A percentile compares a stretch with the other conserved stretches of the same genome.
Conservation (phyloP, 306 rosid species). For the Castanea sativa region DNA sequence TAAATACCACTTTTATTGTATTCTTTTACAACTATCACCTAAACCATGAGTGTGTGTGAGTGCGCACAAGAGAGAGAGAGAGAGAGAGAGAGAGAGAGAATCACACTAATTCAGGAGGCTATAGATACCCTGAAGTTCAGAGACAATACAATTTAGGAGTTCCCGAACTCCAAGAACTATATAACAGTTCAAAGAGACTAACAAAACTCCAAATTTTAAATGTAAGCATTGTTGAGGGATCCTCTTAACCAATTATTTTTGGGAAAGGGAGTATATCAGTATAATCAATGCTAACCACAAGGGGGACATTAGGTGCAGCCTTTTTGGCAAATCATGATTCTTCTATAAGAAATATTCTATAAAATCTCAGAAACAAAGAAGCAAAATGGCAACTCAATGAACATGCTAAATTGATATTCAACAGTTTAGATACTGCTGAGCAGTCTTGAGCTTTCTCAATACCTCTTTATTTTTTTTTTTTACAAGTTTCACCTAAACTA, state of each 20-base stretch:
- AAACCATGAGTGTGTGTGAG: neutral
- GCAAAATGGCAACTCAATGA: neutral
- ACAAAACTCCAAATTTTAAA: constrained; percentile 21
- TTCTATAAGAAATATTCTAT: neutral
- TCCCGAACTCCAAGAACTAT: constrained; percentile 32
- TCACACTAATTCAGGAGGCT: neutral
- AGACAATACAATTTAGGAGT: constrained; percentile 18
- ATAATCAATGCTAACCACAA: constrained; percentile 19
- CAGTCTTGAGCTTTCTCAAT: too few species aligned
- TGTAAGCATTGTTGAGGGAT: constrained; percentile 28
- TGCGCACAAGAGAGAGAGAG: neutral
- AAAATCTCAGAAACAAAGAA: neutral
- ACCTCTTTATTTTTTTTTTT: neutral
- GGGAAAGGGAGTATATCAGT: constrained; percentile 5
- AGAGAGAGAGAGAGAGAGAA: neutral
- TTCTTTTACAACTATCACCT: too few species aligned
- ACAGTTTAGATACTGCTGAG: too few species aligned
- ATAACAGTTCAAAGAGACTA: constrained; percentile 25
- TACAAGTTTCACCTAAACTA: neutral
- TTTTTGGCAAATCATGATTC: neutral
- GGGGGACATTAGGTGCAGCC: neutral
- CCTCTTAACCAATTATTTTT: constrained; percentile 18
- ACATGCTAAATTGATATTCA: neutral
- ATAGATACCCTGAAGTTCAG: neutral
- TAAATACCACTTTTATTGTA: neutral